A percentile compares a stretch with the other conserved stretches of the same genome.
Conservation (phyloP, 345 rosid genomes). For the Balakata baccata region DNA sequence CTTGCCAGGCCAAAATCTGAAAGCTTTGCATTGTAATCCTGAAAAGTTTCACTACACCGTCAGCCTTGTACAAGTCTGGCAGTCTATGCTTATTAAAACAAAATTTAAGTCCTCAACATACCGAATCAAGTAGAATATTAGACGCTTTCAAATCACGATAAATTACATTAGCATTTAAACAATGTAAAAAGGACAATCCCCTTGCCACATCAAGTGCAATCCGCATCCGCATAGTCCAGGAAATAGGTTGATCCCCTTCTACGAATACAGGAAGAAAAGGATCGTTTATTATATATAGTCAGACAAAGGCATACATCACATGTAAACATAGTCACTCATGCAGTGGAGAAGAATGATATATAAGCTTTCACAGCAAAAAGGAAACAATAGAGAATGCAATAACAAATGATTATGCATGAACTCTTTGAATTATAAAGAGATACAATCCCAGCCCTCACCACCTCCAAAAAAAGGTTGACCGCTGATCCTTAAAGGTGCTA, state of each 20-base stretch:
- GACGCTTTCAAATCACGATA: constrained; percentile 69
- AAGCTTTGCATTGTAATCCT: constrained; percentile 79
- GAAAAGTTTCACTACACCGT: constrained; percentile 10
- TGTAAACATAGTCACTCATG: not conserved
- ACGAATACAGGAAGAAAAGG: constrained; percentile 7
- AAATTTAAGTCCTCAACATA: constrained; percentile 24
- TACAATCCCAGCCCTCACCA: not conserved
- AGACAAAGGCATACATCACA: not conserved
- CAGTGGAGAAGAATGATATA: not conserved
- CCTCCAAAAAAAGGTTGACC: not conserved
- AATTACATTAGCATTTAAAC: constrained; percentile 58
- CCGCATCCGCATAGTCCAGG: constrained; percentile 52
- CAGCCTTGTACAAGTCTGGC: not conserved
- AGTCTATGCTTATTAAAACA: not conserved
- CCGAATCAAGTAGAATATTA: constrained; percentile 66
- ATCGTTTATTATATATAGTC: not conserved
- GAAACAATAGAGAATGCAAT: not conserved
- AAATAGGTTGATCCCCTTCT: constrained; percentile 58
- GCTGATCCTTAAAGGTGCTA: not conserved
- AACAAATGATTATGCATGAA: not conserved
- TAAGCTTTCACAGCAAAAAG: not conserved
- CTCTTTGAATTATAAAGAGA: not conserved
- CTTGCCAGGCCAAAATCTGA: constrained; percentile 96
- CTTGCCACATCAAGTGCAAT: constrained; percentile 51
- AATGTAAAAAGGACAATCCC: constrained; percentile 61